Percentiles rank a stretch among this genome's conserved stretches.
These are phyloP conservation scores for Macrolepiota albuminosa DNA, from an alignment of 768 basidiomycete species.

Conservation along the genomic window DNA sequence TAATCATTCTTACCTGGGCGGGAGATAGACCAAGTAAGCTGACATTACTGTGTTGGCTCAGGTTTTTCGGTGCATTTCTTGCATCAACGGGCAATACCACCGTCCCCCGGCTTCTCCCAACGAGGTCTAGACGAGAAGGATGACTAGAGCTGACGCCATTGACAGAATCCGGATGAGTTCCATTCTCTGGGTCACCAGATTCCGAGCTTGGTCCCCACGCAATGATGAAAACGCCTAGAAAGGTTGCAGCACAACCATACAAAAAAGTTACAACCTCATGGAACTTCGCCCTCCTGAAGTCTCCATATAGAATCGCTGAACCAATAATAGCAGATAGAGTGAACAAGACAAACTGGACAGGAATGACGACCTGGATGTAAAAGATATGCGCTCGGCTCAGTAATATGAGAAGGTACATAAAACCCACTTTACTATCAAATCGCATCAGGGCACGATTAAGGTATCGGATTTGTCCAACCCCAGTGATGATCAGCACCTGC, in stretches of 20 bases:
- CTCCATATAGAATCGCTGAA: conserved; percentile 90
- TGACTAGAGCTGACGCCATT: conserved; percentile 17
- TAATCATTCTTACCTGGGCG: conserved; percentile 48
- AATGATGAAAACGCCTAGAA: conserved; percentile 84
- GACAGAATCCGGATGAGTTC: conserved; percentile 18
- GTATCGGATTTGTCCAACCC: conserved; percentile 80
- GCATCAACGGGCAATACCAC: conserved; percentile 45
- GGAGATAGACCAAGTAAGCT: conserved; percentile 70
- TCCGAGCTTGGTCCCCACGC: conserved; percentile 51
- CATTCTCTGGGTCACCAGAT: conserved; percentile 25
- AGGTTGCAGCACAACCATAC: conserved; percentile 87
- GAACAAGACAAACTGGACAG: conserved; percentile 93
- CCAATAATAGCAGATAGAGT: conserved; percentile 91
- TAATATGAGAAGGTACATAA: background rate
- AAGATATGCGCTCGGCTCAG: background rate
- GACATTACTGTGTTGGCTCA: conserved; percentile 50
- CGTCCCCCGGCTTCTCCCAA: conserved; percentile 39
- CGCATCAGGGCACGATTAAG: conserved; percentile 85
- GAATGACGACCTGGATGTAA: conserved; percentile 73
- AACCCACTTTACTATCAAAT: conserved; percentile 82
- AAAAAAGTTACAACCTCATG: conserved; percentile 81
- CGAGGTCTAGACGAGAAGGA: conserved; percentile 24
- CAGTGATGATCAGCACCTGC: conserved; percentile 68
- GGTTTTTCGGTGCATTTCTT: conserved; percentile 40
- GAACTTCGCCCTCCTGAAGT: conserved; percentile 80